Evolutionary conservation across 2,329 filamentous ascomycete genomes (phyloP), one percentile per base, ranked within the genome.

Genomic region (Waltergamsia citrina): DNA sequence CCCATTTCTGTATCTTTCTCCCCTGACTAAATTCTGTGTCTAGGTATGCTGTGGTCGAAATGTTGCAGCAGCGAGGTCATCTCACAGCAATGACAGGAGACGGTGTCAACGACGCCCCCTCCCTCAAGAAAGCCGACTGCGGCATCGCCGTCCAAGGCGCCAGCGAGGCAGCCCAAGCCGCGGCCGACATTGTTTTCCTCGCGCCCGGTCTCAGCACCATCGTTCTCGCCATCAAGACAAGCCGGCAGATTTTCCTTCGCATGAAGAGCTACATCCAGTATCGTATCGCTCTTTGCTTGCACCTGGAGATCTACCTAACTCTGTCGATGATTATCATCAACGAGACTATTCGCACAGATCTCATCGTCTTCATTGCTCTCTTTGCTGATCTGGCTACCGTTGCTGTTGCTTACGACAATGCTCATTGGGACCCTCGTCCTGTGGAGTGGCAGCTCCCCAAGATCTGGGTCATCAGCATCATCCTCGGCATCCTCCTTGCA

Each of bases 361-460:
- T 86, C 28, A 79, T 86, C 49, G 81, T 85, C 58, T 86, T 85
- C 69, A 75, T 86, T 44, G 81, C 81, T 40, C 67, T 86, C 19
- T 86, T 86, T 60, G 81, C 81, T 46, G 81, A 86, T 71, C 63
- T 86, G 60, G 81, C 81, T 40, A 86, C 81, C 42, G 81, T 86
- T 44, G 81, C 81, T 39, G 76, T 85, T 38, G 81, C 81, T 32
- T 85, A 85, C 63, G 81, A 86, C 53, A 85, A 85, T 54, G 81
- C 81, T 30, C 77, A 84, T 63, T 84, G 77, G 48, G 81, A 86
- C 52, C 69, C 69, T 40, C 76, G 81, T 25, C 81, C 81, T 11
- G 81, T 85, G 48, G 81, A 85, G 58, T 86, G 81, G 81, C 81
- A 86, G 62, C 57, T 86, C 43, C 80, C 81, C 43, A 86, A 85